Conservation (phyloP, 768 basidiomycete genomes). For the Termitomyces sp. region DNA sequence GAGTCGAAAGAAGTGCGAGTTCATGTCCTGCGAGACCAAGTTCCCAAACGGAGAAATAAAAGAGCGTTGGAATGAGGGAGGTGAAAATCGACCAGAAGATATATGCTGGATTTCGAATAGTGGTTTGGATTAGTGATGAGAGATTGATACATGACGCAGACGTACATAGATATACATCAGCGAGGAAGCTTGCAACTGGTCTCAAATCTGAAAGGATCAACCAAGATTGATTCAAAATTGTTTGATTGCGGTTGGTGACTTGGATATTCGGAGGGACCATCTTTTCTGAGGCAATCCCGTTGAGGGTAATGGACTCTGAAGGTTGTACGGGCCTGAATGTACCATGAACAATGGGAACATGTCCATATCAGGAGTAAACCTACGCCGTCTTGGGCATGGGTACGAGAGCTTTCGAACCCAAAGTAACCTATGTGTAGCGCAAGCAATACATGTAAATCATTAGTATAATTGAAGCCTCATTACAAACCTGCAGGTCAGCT, state of each 20-base stretch:
- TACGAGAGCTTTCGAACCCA: constrained; percentile 12
- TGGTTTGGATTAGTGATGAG: not conserved
- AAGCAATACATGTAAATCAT: not conserved
- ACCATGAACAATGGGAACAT: constrained; percentile 5
- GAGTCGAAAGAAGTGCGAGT: constrained; percentile 60
- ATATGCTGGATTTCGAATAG: constrained; percentile 42
- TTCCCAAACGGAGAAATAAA: constrained; percentile 92
- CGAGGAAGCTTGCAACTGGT: constrained; percentile 24
- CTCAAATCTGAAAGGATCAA: constrained; percentile 13
- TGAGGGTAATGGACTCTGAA: not conserved
- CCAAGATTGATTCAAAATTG: not conserved
- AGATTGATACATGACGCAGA: not conserved
- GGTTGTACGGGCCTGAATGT: constrained; percentile 5
- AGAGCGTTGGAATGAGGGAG: constrained; percentile 69
- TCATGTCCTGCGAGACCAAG: constrained; percentile 83
- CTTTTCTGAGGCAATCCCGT: not conserved
- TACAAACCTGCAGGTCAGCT: constrained; percentile 45
- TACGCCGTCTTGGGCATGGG: constrained; percentile 1
- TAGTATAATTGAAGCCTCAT: not conserved
- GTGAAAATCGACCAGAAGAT: constrained; percentile 84
- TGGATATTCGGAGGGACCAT: not conserved
- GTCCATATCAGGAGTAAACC: not conserved
- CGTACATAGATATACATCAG: constrained; percentile 56
- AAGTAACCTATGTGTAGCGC: constrained; percentile 18
- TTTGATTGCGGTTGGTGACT: not conserved